Evolutionary conservation across 2,329 filamentous ascomycete species (phyloP).

Genomic region (Capronia epimyces): DNA sequence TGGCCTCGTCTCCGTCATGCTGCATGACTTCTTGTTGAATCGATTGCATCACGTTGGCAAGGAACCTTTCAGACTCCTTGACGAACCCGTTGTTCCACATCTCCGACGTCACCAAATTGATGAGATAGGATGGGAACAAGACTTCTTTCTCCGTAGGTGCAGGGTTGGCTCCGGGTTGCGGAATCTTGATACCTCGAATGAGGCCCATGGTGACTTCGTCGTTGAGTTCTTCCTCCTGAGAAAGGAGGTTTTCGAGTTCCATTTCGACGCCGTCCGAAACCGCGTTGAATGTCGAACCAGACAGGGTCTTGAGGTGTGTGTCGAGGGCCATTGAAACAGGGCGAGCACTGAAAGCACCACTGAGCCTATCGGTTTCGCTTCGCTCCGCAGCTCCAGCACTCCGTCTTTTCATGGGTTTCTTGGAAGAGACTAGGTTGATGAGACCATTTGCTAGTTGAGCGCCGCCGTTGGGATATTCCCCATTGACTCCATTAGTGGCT

Average conservation of each 20-base stretch:
- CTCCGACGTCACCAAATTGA: constrained; percentile 97
- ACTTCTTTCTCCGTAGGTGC: constrained; percentile 97
- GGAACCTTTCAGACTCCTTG: constrained; percentile 97
- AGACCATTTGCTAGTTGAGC: constrained; percentile 62
- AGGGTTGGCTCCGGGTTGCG: constrained; percentile 75
- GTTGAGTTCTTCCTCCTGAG: constrained; percentile 91
- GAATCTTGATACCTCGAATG: constrained; percentile 95
- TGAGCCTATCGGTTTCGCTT: constrained; percentile 83
- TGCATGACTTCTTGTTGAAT: constrained; percentile 99
- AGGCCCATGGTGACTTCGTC: constrained; percentile 95
- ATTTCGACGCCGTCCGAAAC: constrained; percentile 86
- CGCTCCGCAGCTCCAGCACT: constrained; percentile 77
- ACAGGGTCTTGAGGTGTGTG: constrained; percentile 63
- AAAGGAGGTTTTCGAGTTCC: constrained; percentile 87
- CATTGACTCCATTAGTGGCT: constrained; percentile 43
- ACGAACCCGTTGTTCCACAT: constrained; percentile 99
- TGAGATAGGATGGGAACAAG: constrained; percentile 95
- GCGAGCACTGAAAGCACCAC: constrained; percentile 84
- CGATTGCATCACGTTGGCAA: constrained; percentile 99
- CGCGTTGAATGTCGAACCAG: constrained; percentile 71
- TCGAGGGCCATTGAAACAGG: constrained; percentile 92
- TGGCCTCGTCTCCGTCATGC: constrained; percentile 91
- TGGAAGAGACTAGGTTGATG: constrained; percentile 93
- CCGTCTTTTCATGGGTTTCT: constrained; percentile 83
- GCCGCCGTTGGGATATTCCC: constrained; percentile 60